These are phyloP conservation scores for Quercus glauca DNA, from an alignment of 306 rosid species.

Conservation along the genomic window DNA sequence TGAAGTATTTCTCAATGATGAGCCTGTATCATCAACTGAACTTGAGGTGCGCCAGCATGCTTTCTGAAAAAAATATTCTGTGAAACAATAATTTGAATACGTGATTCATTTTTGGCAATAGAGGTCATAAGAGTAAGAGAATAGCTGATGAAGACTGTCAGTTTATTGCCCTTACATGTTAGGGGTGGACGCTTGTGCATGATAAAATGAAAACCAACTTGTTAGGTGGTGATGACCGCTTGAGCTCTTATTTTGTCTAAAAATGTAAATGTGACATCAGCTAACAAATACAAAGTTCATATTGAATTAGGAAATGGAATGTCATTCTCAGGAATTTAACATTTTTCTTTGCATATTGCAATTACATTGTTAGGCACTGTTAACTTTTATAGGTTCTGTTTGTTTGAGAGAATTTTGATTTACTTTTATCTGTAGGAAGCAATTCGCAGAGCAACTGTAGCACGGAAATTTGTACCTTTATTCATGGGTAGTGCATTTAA, in stretches of 20 bases:
- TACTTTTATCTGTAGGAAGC: conserved; percentile 59
- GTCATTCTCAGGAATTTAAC: neutral
- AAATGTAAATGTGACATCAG: neutral
- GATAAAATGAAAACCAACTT: neutral
- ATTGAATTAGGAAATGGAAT: neutral
- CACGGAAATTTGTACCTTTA: conserved; percentile 83
- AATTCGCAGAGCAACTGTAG: conserved; percentile 82
- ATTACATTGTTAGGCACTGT: neutral
- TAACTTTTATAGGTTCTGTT: neutral
- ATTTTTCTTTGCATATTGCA: neutral
- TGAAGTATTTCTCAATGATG: conserved; percentile 84
- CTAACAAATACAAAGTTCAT: neutral
- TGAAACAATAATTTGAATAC: neutral
- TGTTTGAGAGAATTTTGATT: neutral
- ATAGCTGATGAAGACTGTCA: neutral
- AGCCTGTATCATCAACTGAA: conserved; percentile 74
- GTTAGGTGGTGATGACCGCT: neutral
- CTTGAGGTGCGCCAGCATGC: conserved; percentile 61
- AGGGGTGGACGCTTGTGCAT: neutral
- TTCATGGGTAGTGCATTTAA: conserved; percentile 99
- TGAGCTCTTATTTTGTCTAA: neutral
- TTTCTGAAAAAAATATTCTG: neutral
- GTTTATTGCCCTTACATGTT: neutral
- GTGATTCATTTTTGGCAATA: neutral
- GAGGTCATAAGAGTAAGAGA: neutral